Evolutionary conservation across 1,139 yeast species (phyloP).

Genomic region (Suhomyces wounanorum): DNA sequence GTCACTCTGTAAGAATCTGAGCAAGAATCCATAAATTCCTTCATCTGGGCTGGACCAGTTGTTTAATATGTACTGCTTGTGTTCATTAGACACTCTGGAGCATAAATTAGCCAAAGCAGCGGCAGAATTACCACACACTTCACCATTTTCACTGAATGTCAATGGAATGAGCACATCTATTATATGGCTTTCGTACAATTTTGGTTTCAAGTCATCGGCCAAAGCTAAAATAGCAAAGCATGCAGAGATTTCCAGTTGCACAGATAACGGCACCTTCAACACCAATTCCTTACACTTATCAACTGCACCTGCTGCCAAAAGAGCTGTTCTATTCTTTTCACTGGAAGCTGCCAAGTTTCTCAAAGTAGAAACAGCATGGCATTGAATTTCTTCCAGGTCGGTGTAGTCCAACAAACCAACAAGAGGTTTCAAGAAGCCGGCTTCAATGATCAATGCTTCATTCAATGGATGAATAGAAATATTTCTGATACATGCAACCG

Average conservation of each 20-base stretch:
- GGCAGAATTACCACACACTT: conserved; percentile 97
- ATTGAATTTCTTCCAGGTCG: conserved; percentile 93
- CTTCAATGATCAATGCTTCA: conserved; percentile 92
- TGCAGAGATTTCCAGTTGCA: conserved; percentile 95
- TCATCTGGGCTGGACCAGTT: conserved; percentile 82
- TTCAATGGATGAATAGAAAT: conserved; percentile 95
- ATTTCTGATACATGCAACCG: conserved; percentile 97
- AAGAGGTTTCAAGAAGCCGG: conserved; percentile 90
- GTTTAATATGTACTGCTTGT: conserved; percentile 70
- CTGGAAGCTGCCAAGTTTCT: conserved; percentile 95
- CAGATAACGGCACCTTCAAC: conserved; percentile 78
- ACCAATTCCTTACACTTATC: conserved; percentile 90
- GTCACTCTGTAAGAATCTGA: conserved; percentile 76
- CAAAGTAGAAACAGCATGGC: conserved; percentile 95
- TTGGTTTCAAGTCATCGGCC: conserved; percentile 91
- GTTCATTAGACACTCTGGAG: conserved; percentile 78
- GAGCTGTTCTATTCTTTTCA: conserved; percentile 88
- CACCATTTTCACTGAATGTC: conserved; percentile 85
- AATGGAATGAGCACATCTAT: conserved; percentile 89
- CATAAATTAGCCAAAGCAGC: conserved; percentile 97
- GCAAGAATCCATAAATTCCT: conserved; percentile 83
- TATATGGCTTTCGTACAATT: conserved; percentile 80
- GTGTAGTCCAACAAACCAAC: conserved; percentile 81
- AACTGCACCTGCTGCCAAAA: conserved; percentile 94
- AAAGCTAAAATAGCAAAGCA: conserved; percentile 95